Percentiles rank a stretch among this genome's conserved stretches.
phyloP scores from a whole-genome alignment of 345 rosid species.

The Gynandropsis gynandra region DNA sequence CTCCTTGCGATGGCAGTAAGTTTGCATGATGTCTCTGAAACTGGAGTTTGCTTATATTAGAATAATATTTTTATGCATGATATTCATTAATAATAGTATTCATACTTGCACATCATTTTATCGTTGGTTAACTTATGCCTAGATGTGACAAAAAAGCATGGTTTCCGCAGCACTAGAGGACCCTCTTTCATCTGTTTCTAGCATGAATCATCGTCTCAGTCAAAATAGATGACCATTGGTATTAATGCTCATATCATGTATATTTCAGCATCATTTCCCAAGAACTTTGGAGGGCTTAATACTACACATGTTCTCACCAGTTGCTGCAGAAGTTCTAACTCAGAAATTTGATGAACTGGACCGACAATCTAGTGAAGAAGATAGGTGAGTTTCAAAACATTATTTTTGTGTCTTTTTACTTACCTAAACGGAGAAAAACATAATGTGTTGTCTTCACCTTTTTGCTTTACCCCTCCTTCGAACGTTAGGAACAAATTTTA shows the following conservation, averaged over 20 bases:
- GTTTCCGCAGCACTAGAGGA: no score
- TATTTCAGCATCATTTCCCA: conserved; percentile 70
- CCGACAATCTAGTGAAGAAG: conserved; percentile 48
- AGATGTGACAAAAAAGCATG: not conserved
- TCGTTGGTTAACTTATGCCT: not conserved
- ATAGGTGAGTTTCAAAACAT: conserved; percentile 36
- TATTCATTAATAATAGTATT: no score
- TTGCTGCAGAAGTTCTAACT: conserved; percentile 76
- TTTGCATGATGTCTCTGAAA: conserved; percentile 10
- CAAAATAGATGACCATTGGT: conserved; percentile 4
- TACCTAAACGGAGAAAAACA: conserved; percentile 11
- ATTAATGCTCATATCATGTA: conserved; percentile 12
- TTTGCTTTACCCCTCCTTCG: conserved; percentile 15
- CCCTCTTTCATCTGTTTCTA: conserved; percentile 4
- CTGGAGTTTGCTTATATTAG: not conserved
- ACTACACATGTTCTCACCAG: conserved; percentile 78
- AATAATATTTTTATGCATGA: not conserved
- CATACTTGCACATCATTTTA: no score
- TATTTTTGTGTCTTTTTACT: conserved; percentile 7
- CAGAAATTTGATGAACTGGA: conserved; percentile 78
- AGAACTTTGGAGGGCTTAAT: conserved; percentile 80
- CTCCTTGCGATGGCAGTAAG: conserved; percentile 71
- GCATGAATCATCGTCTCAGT: conserved; percentile 1
- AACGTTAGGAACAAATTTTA: conserved; percentile 68
- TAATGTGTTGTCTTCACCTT: conserved; percentile 9